These are phyloP conservation scores for Cryptosporidium meleagridis DNA, from an alignment of 169 alveolate genomes.

Conservation along the genomic window DNA sequence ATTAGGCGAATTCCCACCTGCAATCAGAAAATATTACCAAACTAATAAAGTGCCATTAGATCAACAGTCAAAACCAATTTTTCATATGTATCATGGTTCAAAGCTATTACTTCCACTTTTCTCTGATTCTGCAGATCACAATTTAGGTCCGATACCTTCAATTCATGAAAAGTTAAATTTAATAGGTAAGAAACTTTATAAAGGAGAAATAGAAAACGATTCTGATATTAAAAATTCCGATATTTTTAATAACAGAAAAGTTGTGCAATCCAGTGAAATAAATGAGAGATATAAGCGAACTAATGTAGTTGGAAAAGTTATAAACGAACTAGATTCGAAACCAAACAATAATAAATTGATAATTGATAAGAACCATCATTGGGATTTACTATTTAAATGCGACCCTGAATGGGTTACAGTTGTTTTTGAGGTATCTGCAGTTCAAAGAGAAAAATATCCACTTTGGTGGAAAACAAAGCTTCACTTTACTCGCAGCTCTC, in stretches of 20 bases:
- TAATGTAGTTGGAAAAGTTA: conserved; percentile 32
- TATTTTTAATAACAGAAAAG: conserved; percentile 21
- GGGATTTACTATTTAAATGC: conserved; percentile 70
- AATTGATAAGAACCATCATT: conserved; percentile 56
- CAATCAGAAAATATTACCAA: conserved; percentile 30
- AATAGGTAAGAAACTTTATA: conserved; percentile 45
- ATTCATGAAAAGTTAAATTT: conserved; percentile 54
- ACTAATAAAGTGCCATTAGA: conserved; percentile 58
- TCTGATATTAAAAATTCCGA: not conserved
- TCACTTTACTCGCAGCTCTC: conserved; percentile 31
- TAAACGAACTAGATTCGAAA: conserved; percentile 4
- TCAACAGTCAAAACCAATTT: conserved; percentile 59
- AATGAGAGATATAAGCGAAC: conserved; percentile 35
- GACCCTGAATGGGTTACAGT: conserved; percentile 73
- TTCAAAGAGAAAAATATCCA: conserved; percentile 68
- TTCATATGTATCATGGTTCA: conserved; percentile 47
- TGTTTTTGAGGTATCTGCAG: conserved; percentile 70
- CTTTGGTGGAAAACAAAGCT: conserved; percentile 71
- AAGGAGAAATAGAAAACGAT: not conserved
- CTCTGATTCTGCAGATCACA: conserved; percentile 16
- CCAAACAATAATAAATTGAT: not conserved
- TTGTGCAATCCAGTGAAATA: conserved; percentile 57
- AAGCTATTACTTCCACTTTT: conserved; percentile 45
- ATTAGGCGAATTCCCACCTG: conserved; percentile 72
- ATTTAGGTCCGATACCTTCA: conserved; percentile 61